These are phyloP conservation scores for Herpetomonas tarakana DNA, from an alignment of 208 protist genomes.

Conservation along the genomic window DNA sequence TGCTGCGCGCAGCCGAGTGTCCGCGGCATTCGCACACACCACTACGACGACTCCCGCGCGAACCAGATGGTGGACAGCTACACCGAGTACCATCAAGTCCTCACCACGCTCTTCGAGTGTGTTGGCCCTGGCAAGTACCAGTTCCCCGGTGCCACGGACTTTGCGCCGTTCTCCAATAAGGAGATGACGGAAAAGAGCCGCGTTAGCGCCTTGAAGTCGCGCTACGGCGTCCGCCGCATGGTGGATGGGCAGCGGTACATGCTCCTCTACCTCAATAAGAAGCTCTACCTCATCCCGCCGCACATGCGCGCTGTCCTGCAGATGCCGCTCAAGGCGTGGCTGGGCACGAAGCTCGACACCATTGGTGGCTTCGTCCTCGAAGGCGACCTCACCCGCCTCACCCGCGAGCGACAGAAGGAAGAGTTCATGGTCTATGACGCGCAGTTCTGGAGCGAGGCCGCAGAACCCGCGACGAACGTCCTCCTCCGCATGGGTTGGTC, in stretches of 20 bases:
- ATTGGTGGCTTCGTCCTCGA: constrained; percentile 65
- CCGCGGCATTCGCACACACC: constrained; percentile 46
- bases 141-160: constrained; percentile 53
- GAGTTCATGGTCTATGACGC: constrained; percentile 76
- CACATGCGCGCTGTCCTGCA: constrained; percentile 75
- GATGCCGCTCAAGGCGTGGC: constrained; percentile 55
- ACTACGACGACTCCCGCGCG: constrained; percentile 57
- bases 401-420: constrained; percentile 46
- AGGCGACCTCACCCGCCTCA: constrained; percentile 57
- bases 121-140: constrained; percentile 44
- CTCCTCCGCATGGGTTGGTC: constrained; percentile 56
- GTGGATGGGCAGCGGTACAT: constrained; percentile 54
- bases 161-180: constrained; percentile 57
- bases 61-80: constrained; percentile 69
- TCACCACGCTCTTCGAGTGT: constrained; percentile 58
- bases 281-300: constrained; percentile 71
- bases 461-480: constrained; percentile 35
- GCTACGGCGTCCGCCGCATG: constrained; percentile 68
- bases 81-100: constrained; percentile 60
- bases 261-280: constrained; percentile 39
- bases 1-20: constrained; percentile 74
- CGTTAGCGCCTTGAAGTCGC: constrained; percentile 40
- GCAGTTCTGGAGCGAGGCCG: constrained; percentile 69
- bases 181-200: constrained; percentile 76
- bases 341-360: constrained; percentile 39